Percentiles rank a stretch among this genome's conserved stretches.
phyloP scores from a whole-genome alignment of 23 red algal genomes.

The Gracilaria vermiculophylla region DNA sequence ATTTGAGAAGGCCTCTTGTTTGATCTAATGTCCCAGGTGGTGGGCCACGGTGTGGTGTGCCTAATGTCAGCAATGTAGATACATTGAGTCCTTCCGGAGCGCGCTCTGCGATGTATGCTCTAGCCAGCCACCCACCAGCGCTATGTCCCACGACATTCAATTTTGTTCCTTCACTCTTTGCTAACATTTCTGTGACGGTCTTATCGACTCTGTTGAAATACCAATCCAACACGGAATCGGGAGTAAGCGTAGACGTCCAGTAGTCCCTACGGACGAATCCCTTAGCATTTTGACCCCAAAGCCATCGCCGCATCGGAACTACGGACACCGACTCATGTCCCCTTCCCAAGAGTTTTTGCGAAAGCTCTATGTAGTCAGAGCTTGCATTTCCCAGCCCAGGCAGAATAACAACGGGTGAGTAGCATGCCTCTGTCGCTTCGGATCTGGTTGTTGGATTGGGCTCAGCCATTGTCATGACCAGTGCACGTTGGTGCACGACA shows the following conservation, averaged over 20 bases:
- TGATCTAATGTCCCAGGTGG: conserved; percentile 68
- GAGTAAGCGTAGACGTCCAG: conserved; percentile 60
- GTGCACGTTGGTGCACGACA: neutral
- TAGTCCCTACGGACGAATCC: conserved; percentile 53
- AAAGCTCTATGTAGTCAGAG: conserved; percentile 53
- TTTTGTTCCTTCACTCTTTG: neutral
- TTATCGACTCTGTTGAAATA: conserved; percentile 62
- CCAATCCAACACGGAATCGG: conserved; percentile 55
- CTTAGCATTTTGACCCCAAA: conserved; percentile 59
- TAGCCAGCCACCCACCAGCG: conserved; percentile 75
- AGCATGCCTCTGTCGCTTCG: neutral
- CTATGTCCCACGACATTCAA: conserved; percentile 69
- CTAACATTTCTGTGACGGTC: conserved; percentile 4
- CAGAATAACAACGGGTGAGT: conserved; percentile 64
- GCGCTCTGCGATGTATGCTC: conserved; percentile 66
- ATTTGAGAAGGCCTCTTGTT: conserved; percentile 68
- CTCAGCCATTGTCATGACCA: neutral
- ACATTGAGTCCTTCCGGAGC: conserved; percentile 32
- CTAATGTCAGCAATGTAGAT: conserved; percentile 52
- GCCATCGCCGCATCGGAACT: conserved; percentile 51
- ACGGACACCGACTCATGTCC: conserved; percentile 42
- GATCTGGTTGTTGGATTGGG: neutral
- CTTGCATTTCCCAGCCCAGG: conserved; percentile 71
- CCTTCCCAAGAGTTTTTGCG: conserved; percentile 8
- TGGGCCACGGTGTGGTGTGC: conserved; percentile 70